Base-by-base conservation (phyloP, 139 green algal genomes). In the Tetradesmus lagerheimii region DNA sequence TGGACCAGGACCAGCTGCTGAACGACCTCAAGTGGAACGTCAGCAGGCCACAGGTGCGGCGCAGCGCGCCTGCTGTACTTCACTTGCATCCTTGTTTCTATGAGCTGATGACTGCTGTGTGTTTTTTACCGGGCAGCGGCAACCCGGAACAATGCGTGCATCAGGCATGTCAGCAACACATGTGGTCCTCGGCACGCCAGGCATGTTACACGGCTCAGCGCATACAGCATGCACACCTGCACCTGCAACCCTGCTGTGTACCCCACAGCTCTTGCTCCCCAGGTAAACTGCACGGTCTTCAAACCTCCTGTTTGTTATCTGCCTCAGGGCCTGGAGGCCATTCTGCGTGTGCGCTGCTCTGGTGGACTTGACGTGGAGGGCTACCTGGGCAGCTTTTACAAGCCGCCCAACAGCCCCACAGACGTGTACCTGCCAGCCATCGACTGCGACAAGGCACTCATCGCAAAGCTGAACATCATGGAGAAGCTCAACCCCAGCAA, bases 21-120 rank as follows among this genome's bases (percentile, higher is more conserved):
- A 98, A 99, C 91, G 97, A 99, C 93, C 94, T 99, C 38, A 93
- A 94, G 50, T 98, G 96, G 96, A 96, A 96, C 76, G 83, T 98
- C 29, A 86, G 86, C 35, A 91, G 96, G 64, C 96, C 94, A 27
- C 93, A 95, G 93, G 93, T 93, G 66, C 1, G 77, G 12, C 6
- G 18, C 89, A 89, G 67, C 4, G 0, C 67, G 20, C 3, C 75
- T 92, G 18, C 31, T 53, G 43, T 50, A 16, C 75, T 80, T 37
- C n/a, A n/a, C n/a, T n/a, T n/a, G n/a, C n/a, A n/a, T n/a, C n/a
- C n/a, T n/a, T n/a, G n/a, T n/a, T n/a, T n/a, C n/a, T n/a, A n/a
- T n/a, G n/a, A n/a, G n/a, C n/a, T n/a, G n/a, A n/a, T n/a, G n/a
- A n/a, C 25, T 38, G 41, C 39, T 41, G 47, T 20, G 47, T 14